A percentile compares a stretch with the other conserved stretches of the same genome.
phyloP scores from a whole-genome alignment of 1,284 basidiomycete genomes.

The Marasmius tenuissimus region DNA sequence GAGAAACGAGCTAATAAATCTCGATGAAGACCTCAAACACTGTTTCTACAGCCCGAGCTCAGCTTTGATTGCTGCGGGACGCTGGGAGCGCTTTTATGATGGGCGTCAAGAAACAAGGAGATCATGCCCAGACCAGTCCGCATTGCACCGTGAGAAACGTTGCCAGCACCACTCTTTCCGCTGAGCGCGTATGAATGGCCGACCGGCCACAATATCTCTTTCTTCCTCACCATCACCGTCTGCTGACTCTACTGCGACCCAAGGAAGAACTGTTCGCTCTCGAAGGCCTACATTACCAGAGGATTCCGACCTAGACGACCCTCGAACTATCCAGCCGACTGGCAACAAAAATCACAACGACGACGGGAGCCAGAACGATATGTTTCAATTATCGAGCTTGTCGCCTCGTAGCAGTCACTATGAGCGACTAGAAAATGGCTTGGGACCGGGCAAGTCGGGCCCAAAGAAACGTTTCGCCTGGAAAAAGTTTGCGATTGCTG shows the following conservation, averaged over 20 bases:
- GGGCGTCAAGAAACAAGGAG: too few relatives aligned
- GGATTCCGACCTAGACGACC: not conserved
- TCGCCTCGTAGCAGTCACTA: slow-evolving; percentile 55
- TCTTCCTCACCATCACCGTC: not conserved
- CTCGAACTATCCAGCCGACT: not conserved
- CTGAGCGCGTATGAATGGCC: not conserved
- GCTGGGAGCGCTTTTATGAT: too few relatives aligned
- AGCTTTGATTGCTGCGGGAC: too few relatives aligned
- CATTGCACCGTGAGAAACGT: too few relatives aligned
- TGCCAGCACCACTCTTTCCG: too few relatives aligned
- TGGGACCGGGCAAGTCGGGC: slow-evolving; percentile 42
- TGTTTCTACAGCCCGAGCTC: too few relatives aligned
- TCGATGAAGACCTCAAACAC: too few relatives aligned
- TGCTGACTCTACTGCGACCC: not conserved
- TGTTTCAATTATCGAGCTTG: slow-evolving; percentile 15
- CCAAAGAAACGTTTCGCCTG: slow-evolving; percentile 43
- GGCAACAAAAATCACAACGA: not conserved
- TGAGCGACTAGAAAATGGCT: slow-evolving; percentile 64
- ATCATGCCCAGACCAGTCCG: too few relatives aligned
- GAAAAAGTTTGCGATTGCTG: slow-evolving; percentile 67
- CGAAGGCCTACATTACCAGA: not conserved
- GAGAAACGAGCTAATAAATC: too few relatives aligned
- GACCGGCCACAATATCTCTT: not conserved
- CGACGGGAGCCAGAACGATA: not conserved
- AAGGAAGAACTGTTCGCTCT: slow-evolving; percentile 1